Evolutionary conservation across 1,139 yeast species (phyloP), one percentile per base, ranked within the genome.

Genomic region (Entelexis paramagnoliae): DNA sequence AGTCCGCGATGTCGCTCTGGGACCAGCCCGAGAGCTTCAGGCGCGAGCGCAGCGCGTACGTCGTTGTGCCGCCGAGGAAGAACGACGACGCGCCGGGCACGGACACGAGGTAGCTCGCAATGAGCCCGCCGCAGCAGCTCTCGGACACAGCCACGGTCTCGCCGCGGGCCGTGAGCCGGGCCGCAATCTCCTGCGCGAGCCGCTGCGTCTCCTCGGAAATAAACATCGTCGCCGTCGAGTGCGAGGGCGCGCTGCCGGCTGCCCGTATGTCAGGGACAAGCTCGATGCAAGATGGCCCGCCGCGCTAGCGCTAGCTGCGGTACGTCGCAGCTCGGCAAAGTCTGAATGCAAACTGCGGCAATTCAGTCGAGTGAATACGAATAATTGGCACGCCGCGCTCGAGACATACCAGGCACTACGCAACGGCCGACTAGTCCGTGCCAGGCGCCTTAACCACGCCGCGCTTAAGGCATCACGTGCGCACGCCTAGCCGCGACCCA

Each of bases 111-210:
- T 83, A 85, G 0, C 95, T 85, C 6, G 93, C 81, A 10, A 86
- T 70, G 29, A 86, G 72, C 0, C 95, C 95, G 10, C 95, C 95
- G 66, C 95, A 86, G 0, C 95, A 94, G 10, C 93, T 88, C 63
- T 86, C 95, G 4, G 89, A 80, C 3, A 84, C 81, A 0, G 93
- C 84, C 43, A 86, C 69, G 0, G 94, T 83, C 62, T 81, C 80
- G 7, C 73, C 68, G 22, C 80, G 70, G 14, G 66, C 63, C 30
- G 77, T 67, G 40, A 85, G 72, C 13, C 80, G 69, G 39, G 65
- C 66, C 0, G 93, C 81, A 42, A 85, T 83, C 61, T 72, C 69
- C 6, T 64, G 61, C 4, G 83, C 87, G 14, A 80, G 68, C 20
- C 58, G 63, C 45, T 70, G 65, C 7, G 82, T 69, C 29, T 76